phyloP scores from a whole-genome alignment of 768 basidiomycete genomes.

The Termitomyces titanicus region DNA sequence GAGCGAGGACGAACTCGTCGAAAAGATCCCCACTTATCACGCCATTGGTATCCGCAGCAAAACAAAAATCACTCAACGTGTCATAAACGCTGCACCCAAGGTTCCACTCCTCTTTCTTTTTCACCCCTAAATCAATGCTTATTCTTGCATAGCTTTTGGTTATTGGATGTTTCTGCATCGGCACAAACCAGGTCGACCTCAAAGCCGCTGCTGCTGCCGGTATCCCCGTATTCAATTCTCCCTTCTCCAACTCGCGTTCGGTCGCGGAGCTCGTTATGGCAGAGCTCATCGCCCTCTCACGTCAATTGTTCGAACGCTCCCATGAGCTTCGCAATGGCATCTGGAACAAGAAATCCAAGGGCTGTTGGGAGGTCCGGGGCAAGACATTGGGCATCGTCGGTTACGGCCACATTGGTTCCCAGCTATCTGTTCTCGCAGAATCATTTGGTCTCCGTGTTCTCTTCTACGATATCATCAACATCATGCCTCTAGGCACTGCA shows the following conservation, averaged over 20 bases:
- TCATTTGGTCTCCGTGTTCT: slow-evolving; percentile 94
- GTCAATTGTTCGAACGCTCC: slow-evolving; percentile 88
- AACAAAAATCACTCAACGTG: slow-evolving; percentile 90
- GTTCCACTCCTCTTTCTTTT: slow-evolving; percentile 37
- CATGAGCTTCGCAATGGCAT: slow-evolving; percentile 84
- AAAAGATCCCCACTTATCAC: slow-evolving; percentile 80
- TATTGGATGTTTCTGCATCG: slow-evolving; percentile 99
- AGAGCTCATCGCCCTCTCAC: slow-evolving; percentile 90
- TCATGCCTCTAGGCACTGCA: slow-evolving; percentile 97
- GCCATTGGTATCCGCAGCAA: slow-evolving; percentile 97
- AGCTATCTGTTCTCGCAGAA: slow-evolving; percentile 95
- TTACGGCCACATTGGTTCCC: slow-evolving; percentile 97
- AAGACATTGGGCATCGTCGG: slow-evolving; percentile 98
- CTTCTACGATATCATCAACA: slow-evolving; percentile 92
- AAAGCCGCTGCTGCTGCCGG: slow-evolving; percentile 77
- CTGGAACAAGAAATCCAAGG: slow-evolving; percentile 99
- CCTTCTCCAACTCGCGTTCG: slow-evolving; percentile 97
- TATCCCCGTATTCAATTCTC: slow-evolving; percentile 98
- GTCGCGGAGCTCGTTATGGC: slow-evolving; percentile 97
- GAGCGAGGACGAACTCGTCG: slow-evolving; percentile 90
- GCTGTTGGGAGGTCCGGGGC: slow-evolving; percentile 96
- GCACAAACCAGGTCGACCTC: slow-evolving; percentile 97
- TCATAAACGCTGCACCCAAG: slow-evolving; percentile 85
- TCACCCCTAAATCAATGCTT: neutral
- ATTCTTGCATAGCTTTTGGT: slow-evolving; percentile 67